Evolutionary conservation across 495 filamentous ascomycete species (phyloP), one percentile per base, ranked within the genome.

Genomic region (Hypoxylon rickii): DNA sequence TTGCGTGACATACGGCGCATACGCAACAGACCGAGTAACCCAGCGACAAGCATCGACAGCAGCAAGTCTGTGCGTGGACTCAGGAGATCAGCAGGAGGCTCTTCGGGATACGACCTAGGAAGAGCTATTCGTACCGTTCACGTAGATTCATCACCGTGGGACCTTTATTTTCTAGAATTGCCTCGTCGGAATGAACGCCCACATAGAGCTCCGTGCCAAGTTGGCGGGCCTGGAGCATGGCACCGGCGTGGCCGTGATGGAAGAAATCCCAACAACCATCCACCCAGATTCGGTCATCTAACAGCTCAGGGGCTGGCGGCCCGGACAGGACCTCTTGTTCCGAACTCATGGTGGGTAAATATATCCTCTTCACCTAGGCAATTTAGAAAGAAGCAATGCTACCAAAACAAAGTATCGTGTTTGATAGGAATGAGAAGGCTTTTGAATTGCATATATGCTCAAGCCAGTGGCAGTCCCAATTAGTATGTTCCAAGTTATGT

Each of bases 251-350:
- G 58, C 94, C 94, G 65, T 99, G 94, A 70, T 99, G 94, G 71
- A 88, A 91, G 73, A 99, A 99, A 75, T 99, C 94, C 73, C 96
- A 99, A 74, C 94, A 99, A 44, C 94, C 94, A 74, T 99, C 94
- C 15, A 97, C 86, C 94, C 94, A 99, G 58, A 97, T 89, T 26
- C 90, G 84, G 51, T 87, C 83, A 26, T 95, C 83, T 16, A 80
- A 68, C 3, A 83, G 71, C 63, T 76, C 74, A 12, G 70, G 72
- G 36, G 75, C 75, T 24, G 75, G 69, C 7, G 60, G 60, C 37
- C 60, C 60, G 13, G 60, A 58, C 17, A 63, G 44, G 45, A 61
- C 59, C 44, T 55, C 46, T 51, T 68, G 55, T 53, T 65, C 65
- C 22, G 52, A 58, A 53, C 63, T 54, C 66, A 68, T 68, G 37